phyloP scores from a whole-genome alignment of 768 basidiomycete species.

The Termitomyces sp. region DNA sequence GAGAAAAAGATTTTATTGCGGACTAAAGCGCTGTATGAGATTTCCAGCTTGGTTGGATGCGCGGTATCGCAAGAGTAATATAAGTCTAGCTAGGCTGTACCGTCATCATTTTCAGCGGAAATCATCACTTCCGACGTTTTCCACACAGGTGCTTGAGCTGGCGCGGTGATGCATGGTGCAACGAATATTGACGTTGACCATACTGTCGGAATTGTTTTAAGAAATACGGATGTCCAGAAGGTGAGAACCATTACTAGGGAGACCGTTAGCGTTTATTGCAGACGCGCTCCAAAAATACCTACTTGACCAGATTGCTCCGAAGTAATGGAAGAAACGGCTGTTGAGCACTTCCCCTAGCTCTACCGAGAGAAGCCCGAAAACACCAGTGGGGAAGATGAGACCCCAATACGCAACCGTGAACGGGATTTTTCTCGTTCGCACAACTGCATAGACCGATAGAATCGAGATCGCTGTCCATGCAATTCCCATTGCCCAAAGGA shows the following conservation, averaged over 20 bases:
- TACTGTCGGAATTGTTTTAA: constrained; percentile 38
- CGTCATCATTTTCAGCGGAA: not conserved
- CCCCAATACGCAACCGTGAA: constrained; percentile 52
- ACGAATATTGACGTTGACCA: constrained; percentile 43
- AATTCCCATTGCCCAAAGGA: constrained; percentile 51
- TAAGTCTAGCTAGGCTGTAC: not conserved
- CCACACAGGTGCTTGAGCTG: not conserved
- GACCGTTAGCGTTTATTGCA: not conserved
- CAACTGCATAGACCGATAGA: constrained; percentile 30
- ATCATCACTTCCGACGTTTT: not conserved
- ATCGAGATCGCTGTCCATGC: constrained; percentile 44
- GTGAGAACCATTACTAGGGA: constrained; percentile 32
- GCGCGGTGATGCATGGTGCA: constrained; percentile 33
- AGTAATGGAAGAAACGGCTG: constrained; percentile 43
- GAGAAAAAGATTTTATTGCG: not conserved
- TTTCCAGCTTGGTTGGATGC: not conserved
- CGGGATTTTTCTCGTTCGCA: constrained; percentile 26
- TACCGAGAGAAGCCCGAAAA: constrained; percentile 44
- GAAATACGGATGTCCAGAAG: constrained; percentile 36
- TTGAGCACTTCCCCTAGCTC: constrained; percentile 45
- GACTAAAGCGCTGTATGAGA: no score
- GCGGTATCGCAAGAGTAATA: not conserved
- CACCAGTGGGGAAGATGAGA: constrained; percentile 50
- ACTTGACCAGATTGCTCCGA: constrained; percentile 52
- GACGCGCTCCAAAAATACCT: constrained; percentile 12